Conservation (phyloP, 306 rosid species). For the Corylus heterophylla region DNA sequence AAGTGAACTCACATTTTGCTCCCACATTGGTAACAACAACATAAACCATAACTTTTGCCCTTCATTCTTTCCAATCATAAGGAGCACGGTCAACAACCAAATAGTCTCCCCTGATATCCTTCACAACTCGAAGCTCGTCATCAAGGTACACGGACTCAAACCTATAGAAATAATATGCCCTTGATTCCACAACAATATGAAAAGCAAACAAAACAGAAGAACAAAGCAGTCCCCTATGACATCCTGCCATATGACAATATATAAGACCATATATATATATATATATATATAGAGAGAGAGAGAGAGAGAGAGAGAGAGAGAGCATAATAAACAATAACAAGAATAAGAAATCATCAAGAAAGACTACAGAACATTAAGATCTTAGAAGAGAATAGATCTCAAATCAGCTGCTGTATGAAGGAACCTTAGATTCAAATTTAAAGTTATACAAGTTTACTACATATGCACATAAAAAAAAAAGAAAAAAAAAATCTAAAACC, state of each 20-base stretch:
- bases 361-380: background rate
- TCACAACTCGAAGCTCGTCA: constrained; percentile 69
- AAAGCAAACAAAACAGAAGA: constrained; percentile 5
- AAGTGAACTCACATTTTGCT: constrained; percentile 17
- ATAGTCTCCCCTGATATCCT: constrained; percentile 88
- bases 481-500: background rate
- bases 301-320: background rate
- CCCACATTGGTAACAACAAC: background rate
- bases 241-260: background rate
- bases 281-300: background rate
- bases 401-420: background rate
- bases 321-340: background rate
- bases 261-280: too few species aligned
- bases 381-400: constrained; percentile 1
- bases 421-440: background rate
- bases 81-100: constrained; percentile 79
- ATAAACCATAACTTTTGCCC: constrained; percentile 7
- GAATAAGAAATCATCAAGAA: background rate
- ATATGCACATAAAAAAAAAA: background rate
- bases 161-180: constrained; percentile 45
- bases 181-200: constrained; percentile 10
- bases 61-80: constrained; percentile 74
- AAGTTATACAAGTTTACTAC: background rate
- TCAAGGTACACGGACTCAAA: constrained; percentile 76
- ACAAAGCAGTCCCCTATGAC: background rate